phyloP scores from a whole-genome alignment of 2,329 filamentous ascomycete genomes.

The Colletotrichum tanaceti region DNA sequence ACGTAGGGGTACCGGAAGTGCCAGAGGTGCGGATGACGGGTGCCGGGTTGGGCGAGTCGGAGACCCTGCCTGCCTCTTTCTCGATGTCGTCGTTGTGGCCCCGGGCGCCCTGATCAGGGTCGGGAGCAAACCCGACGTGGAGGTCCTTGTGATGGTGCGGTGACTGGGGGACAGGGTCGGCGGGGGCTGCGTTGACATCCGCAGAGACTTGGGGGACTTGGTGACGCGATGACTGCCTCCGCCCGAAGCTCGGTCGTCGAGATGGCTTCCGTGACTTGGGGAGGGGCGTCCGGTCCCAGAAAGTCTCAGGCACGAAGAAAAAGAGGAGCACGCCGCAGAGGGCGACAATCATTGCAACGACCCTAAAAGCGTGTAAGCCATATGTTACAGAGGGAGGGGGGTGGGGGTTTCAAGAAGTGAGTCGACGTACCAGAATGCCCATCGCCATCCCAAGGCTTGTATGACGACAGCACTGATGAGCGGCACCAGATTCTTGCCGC shows the following conservation, averaged over 20 bases:
- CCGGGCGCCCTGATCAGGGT: constrained; percentile 19
- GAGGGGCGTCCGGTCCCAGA: constrained; percentile 86
- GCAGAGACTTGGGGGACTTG: constrained; percentile 15
- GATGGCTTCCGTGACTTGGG: constrained; percentile 52
- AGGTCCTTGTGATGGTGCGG: constrained; percentile 45
- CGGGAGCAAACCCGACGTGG: constrained; percentile 50
- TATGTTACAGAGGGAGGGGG: neutral
- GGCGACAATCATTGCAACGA: constrained; percentile 83
- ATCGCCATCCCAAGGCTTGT: constrained; percentile 81
- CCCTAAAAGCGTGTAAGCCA: constrained; percentile 61
- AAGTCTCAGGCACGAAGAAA: constrained; percentile 93
- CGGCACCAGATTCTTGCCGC: constrained; percentile 91
- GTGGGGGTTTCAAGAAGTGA: neutral
- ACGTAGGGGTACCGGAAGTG: constrained; percentile 41
- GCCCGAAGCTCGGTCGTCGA: constrained; percentile 60
- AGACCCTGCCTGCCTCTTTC: neutral
- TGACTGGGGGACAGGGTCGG: neutral
- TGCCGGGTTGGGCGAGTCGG: neutral
- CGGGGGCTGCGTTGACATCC: neutral
- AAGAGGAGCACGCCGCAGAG: constrained; percentile 80
- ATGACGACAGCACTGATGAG: constrained; percentile 89
- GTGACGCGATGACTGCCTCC: constrained; percentile 57
- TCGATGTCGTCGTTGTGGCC: neutral
- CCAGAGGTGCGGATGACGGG: constrained; percentile 10
- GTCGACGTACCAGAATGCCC: constrained; percentile 81